These are phyloP conservation scores for Magnaporthiopsis incrustans DNA, from an alignment of 2,329 filamentous ascomycete genomes.

Conservation along the genomic window DNA sequence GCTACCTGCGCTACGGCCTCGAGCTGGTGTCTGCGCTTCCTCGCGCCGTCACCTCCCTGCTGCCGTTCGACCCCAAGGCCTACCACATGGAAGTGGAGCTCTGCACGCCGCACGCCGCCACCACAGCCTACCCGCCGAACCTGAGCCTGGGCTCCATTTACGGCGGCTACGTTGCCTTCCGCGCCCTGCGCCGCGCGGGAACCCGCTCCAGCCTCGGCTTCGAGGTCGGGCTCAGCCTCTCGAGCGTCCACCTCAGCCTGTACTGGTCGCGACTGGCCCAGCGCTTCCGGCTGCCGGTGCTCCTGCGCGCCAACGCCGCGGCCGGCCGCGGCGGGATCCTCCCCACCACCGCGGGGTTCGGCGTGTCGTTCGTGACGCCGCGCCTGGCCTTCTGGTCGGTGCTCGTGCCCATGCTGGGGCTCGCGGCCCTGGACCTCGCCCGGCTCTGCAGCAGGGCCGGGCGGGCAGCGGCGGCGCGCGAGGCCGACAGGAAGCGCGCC, in stretches of 20 bases:
- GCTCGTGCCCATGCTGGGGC: constrained; percentile 29
- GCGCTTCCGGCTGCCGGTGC: constrained; percentile 34
- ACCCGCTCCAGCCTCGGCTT: constrained; percentile 34
- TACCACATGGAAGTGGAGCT: constrained; percentile 34
- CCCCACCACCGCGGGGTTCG: no score
- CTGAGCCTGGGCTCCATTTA: constrained; percentile 18
- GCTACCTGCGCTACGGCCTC: constrained; percentile 28
- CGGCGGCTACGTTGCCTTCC: constrained; percentile 32
- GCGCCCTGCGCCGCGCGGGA: constrained; percentile 33
- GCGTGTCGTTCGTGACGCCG: constrained; percentile 12
- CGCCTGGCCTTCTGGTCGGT: constrained; percentile 29
- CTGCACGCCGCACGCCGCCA: constrained; percentile 19
- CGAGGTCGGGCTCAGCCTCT: constrained; percentile 33
- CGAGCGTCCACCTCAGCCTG: constrained; percentile 34
- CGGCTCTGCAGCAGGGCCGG: constrained; percentile 9
- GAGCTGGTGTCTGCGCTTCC: constrained; percentile 24
- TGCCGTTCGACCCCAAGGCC: constrained; percentile 3
- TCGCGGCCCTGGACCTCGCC: constrained; percentile 28
- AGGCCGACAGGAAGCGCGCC: constrained; percentile 10
- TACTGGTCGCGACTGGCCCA: constrained; percentile 40
- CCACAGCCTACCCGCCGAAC: not conserved
- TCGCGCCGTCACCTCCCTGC: not conserved
- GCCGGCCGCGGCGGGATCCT: constrained; percentile 5
- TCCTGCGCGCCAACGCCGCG: constrained; percentile 25
- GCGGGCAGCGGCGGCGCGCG: constrained; percentile 1